A percentile compares a stretch with the other conserved stretches of the same genome.
phyloP scores from a whole-genome alignment of 306 rosid species.

The Citrullus mucosospermus region DNA sequence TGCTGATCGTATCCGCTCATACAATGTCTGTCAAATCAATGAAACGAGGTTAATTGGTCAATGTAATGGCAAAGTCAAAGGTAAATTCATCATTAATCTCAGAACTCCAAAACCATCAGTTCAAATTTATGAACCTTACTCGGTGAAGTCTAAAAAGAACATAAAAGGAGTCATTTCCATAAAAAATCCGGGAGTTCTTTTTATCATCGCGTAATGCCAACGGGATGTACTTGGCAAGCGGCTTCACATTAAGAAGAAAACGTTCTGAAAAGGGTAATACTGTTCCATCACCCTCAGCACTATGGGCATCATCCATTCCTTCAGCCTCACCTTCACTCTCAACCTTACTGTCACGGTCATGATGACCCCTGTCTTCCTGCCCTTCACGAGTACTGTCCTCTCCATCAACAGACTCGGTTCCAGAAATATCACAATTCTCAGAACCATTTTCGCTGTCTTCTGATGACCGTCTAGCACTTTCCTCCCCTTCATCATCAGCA shows the following conservation, averaged over 20 bases:
- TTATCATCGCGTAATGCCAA: conserved; percentile 32
- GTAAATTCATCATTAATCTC: not conserved
- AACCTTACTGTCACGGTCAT: conserved; percentile 72
- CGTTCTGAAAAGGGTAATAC: conserved; percentile 54
- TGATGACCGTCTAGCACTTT: conserved; percentile 10
- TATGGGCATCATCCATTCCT: conserved; percentile 57
- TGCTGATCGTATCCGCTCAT: conserved; percentile 81
- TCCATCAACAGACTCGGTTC: conserved; percentile 89
- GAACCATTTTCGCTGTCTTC: conserved; percentile 77
- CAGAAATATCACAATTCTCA: conserved; percentile 84
- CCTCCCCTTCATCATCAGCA: conserved; percentile 67
- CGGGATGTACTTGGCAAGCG: conserved; percentile 70
- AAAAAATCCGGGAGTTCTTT: conserved; percentile 57
- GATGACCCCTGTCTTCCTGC: conserved; percentile 67
- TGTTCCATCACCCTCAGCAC: conserved; percentile 53
- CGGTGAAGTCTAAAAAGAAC: conserved; percentile 94
- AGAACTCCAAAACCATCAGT: not conserved
- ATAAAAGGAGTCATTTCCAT: conserved; percentile 85
- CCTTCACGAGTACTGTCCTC: conserved; percentile 82
- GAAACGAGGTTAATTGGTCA: conserved; percentile 12
- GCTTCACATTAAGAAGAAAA: conserved; percentile 65
- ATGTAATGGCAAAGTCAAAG: not conserved
- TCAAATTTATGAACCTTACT: conserved; percentile 32
- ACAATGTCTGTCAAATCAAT: conserved; percentile 54
- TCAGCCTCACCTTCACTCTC: conserved; percentile 99